These are phyloP conservation scores for Gynochthodes officinalis DNA, from an alignment of 257 asterid species.

Conservation along the genomic window DNA sequence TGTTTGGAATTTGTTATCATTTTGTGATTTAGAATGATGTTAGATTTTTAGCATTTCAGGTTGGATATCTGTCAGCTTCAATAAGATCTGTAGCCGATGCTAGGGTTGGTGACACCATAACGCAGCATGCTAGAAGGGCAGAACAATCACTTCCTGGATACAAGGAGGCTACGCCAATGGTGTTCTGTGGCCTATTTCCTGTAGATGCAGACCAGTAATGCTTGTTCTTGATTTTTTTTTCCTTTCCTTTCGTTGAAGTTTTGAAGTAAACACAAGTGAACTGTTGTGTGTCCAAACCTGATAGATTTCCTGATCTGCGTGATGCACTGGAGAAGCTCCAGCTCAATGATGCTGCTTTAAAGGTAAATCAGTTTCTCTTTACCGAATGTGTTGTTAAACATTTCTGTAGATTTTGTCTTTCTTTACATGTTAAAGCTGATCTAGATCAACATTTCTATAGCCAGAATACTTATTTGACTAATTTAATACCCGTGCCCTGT, in stretches of 20 bases:
- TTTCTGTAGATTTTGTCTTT: not conserved
- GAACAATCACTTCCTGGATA: constrained; percentile 89
- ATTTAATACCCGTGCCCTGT: not conserved
- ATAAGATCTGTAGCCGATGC: constrained; percentile 98
- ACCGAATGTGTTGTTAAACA: no score
- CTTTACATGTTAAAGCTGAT: not conserved
- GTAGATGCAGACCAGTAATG: constrained; percentile 93
- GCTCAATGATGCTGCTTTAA: constrained; percentile 96
- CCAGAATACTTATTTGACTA: not conserved
- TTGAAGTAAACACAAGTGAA: constrained; percentile 13
- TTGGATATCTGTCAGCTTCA: constrained; percentile 94
- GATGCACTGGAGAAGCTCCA: constrained; percentile 96
- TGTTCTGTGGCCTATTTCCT: constrained; percentile 97
- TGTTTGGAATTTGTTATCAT: not conserved
- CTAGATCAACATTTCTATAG: not conserved
- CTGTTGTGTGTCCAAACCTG: constrained; percentile 12
- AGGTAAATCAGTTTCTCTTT: constrained; percentile 40
- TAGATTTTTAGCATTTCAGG: constrained; percentile 49
- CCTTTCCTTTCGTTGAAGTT: constrained; percentile 8
- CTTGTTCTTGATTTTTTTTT: constrained; percentile 15
- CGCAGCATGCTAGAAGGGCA: constrained; percentile 75
- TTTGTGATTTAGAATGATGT: constrained; percentile 3
- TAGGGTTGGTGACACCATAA: constrained; percentile 97
- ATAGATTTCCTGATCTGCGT: constrained; percentile 85
- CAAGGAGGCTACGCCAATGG: constrained; percentile 98